These are phyloP conservation scores for Wilhelminamyces savonicus DNA, from an alignment of 805 yeast species.

Conservation along the genomic window DNA sequence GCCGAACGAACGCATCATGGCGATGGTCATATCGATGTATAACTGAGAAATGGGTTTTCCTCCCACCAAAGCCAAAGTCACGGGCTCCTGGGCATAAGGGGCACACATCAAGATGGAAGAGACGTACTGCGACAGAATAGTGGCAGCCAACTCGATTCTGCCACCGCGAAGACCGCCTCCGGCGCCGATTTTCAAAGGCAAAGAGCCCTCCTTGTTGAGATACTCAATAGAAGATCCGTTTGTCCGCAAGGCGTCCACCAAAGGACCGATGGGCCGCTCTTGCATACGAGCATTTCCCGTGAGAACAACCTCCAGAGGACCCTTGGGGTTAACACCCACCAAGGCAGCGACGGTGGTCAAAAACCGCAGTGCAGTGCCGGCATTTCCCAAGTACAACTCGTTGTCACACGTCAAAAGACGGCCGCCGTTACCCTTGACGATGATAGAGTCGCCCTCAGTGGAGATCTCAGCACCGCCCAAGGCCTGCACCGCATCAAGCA, in stretches of 20 bases:
- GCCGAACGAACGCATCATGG: conserved; percentile 92
- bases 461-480: conserved; percentile 77
- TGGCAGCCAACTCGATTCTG: conserved; percentile 86
- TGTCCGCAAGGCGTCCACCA: conserved; percentile 79
- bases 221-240: conserved; percentile 78
- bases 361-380: conserved; percentile 97
- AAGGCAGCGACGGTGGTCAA: conserved; percentile 89
- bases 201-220: conserved; percentile 68
- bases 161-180: conserved; percentile 82
- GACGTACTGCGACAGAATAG: conserved; percentile 95
- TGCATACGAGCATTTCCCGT: conserved; percentile 98
- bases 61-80: conserved; percentile 82
- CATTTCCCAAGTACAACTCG: conserved; percentile 86
- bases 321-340: conserved; percentile 41
- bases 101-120: conserved; percentile 96
- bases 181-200: conserved; percentile 71
- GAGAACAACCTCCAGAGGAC: conserved; percentile 47
- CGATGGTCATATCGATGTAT: conserved; percentile 95
- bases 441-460: conserved; percentile 85
- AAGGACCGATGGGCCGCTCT: conserved; percentile 93
- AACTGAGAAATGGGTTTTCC: conserved; percentile 96
- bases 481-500: conserved; percentile 79
- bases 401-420: conserved; percentile 54
- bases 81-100: conserved; percentile 87
- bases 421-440: conserved; percentile 84